A percentile compares a stretch with the other conserved stretches of the same genome.
These are phyloP conservation scores for Akanthomyces uredinophilus DNA, from an alignment of 2,329 filamentous ascomycete genomes.

Conservation along the genomic window DNA sequence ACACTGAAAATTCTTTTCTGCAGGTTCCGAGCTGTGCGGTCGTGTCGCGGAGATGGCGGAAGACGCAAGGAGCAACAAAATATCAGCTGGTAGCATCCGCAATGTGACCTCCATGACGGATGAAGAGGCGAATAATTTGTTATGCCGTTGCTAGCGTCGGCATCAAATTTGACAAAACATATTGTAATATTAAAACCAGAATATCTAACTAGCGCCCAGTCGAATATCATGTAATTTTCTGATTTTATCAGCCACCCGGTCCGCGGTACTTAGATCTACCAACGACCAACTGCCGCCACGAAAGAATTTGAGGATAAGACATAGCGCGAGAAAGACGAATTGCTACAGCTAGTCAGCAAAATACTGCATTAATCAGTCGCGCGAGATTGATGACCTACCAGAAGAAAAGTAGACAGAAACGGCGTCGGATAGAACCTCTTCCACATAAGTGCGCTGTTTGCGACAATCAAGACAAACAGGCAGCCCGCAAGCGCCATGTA, in stretches of 20 bases:
- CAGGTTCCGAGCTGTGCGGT: too few relatives aligned
- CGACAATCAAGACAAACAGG: constrained; percentile 29
- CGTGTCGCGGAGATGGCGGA: too few relatives aligned
- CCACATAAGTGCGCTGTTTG: constrained; percentile 32
- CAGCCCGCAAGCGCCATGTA: constrained; percentile 32
- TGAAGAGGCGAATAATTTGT: too few relatives aligned
- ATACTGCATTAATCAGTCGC: not conserved
- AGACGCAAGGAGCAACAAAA: too few relatives aligned
- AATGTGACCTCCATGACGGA: too few relatives aligned
- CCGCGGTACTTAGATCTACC: constrained; percentile 1
- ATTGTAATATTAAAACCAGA: not conserved
- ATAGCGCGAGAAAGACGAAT: constrained; percentile 3
- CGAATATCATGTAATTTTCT: constrained; percentile 6
- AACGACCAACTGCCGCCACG: constrained; percentile 1
- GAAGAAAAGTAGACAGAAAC: constrained; percentile 34
- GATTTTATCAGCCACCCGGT: constrained; percentile 2
- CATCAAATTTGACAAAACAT: too few relatives aligned
- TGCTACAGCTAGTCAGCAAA: not conserved
- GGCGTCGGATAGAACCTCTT: constrained; percentile 28
- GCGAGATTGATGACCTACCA: constrained; percentile 24
- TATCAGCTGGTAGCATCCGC: too few relatives aligned
- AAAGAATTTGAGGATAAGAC: constrained; percentile 1
- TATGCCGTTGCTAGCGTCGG: too few relatives aligned
- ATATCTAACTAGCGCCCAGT: not conserved
- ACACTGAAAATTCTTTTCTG: too few relatives aligned